Percentiles rank a stretch among this genome's conserved stretches.
phyloP scores from a whole-genome alignment of 169 alveolate genomes.

The Prorocentrum cordatum region DNA sequence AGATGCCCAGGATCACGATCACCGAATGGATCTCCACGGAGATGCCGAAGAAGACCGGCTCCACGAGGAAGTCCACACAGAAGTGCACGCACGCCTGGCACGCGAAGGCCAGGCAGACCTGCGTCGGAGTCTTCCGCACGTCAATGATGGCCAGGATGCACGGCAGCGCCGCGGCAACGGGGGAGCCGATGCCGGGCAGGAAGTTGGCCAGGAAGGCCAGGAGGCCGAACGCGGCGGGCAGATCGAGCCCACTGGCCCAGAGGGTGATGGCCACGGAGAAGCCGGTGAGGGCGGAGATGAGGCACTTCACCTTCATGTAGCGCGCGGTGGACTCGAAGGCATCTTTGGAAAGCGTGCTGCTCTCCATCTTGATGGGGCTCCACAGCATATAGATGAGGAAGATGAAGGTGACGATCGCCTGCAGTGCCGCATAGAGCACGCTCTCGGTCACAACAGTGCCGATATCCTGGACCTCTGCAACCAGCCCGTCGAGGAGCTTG shows the following conservation, averaged over 20 bases:
- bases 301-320: conserved; percentile 24
- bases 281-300: neutral
- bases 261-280: neutral
- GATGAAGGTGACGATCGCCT: conserved; percentile 52
- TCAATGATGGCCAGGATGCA: conserved; percentile 1
- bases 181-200: conserved; percentile 34
- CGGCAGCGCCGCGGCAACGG: conserved; percentile 10
- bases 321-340: conserved; percentile 16
- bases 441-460: conserved; percentile 19
- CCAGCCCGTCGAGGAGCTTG: conserved; percentile 9
- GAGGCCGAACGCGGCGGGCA: conserved; percentile 20
- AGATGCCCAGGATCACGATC: conserved; percentile 27
- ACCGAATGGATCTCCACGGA: conserved; percentile 33
- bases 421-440: neutral
- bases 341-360: conserved; percentile 34
- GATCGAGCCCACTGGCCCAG: neutral
- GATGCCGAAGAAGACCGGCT: conserved; percentile 46
- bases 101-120: neutral
- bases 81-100: neutral
- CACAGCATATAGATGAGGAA: conserved; percentile 38
- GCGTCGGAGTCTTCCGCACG: conserved; percentile 8
- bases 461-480: conserved; percentile 8
- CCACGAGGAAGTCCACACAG: conserved; percentile 14
- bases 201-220: conserved; percentile 39
- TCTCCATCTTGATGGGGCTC: conserved; percentile 47